Evolutionary conservation across 805 yeast species (phyloP), one percentile per base, ranked within the genome.

Genomic region (Starmerella potacharoeniae): DNA sequence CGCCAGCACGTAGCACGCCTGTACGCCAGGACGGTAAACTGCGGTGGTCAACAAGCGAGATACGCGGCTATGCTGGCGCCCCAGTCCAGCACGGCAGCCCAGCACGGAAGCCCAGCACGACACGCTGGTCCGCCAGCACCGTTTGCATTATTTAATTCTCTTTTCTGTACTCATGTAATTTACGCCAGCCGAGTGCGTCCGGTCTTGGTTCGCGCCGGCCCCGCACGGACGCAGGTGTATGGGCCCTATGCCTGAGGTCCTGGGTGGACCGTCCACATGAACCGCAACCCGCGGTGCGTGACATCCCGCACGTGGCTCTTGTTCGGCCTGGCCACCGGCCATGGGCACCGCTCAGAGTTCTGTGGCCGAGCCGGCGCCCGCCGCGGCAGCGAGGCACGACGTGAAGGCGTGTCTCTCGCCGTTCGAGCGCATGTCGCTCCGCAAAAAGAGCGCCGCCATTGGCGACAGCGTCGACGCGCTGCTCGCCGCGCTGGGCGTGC

Each of bases 341-440:
- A 48, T 48, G 51, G 51, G 51, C 43, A 28, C 16, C 35, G 7
- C 42, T 4, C 17, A 13, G 43, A 47, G 50, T 34, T 22, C 33
- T 5, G 37, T 22, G 14, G 8, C 48, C 9, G 30, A 22, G 11
- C 29, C n/a, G 39, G 14, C 31, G 31, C 7, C 8, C 49, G 22
- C 22, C 10, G 31, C 6, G 8, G 31, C 13, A 10, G 22, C 33
- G n/a, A n/a, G 34, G 16, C 36, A 29, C 14, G 37, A 13, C 22
- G 11, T 28, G n/a, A 10, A 17, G 17, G 31, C 39, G 17, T 35
- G 41, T 29, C 36, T 49, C 16, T 33, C 49, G 35, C 47, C 46
- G 3, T 58, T 58, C 41, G 60, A 58, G 42, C 33, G 40, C 37
- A 8, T 49, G 40, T 55, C 60, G 39, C 52, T 58, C n/a, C 8